Base-by-base conservation (phyloP, 345 rosid species). In the Litchi chinensis region DNA sequence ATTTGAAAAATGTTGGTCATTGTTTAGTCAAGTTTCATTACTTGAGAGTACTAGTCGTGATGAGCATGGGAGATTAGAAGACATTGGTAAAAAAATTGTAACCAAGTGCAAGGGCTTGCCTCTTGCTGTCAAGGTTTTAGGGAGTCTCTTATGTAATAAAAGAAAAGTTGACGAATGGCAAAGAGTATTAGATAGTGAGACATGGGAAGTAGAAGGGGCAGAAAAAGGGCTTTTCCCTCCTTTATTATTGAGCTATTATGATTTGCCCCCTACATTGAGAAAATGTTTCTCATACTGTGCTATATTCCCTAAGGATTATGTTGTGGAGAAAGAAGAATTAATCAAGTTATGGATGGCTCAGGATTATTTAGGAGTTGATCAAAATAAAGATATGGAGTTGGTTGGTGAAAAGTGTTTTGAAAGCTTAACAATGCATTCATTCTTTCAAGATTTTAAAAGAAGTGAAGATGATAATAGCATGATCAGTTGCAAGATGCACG, bases 191-290 rank as follows among this genome's bases (percentile, higher is more conserved):
- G 46, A 66, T 15, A 37, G 44, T 40, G 71, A 67, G 13, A 16
- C 19, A 3, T 68, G 71, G 71, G 11, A 68, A 40, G 7, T 67
- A 18, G 26, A 40, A 16, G 68, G n/a, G n/a, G 22, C 32, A 68
- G 71, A 19, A 19, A 39, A 19, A 8, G 52, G 50, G 22, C 46
- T 40, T 40, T 67, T 67, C 50, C 22, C 12, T 6, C 68, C 40
- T n/a, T 2, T 9, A 7, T 26, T 3, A 26, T 28, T 37, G 39
- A 32, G 44, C 15, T 32, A 65, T 5, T 68, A 40, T 68, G 50
- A 68, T 68, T 68, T 68, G 12, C 12, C 52, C 12, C 5, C 71
- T 19, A 15, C 82, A 71, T 80, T 79, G 59, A 76, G 74, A 73
- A 82, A 81, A 76, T 66, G 71, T 4, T 68, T 67, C 22, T 68